These are phyloP conservation scores for Escovopsis sp. DNA, from an alignment of 2,329 filamentous ascomycete species.

Conservation along the genomic window DNA sequence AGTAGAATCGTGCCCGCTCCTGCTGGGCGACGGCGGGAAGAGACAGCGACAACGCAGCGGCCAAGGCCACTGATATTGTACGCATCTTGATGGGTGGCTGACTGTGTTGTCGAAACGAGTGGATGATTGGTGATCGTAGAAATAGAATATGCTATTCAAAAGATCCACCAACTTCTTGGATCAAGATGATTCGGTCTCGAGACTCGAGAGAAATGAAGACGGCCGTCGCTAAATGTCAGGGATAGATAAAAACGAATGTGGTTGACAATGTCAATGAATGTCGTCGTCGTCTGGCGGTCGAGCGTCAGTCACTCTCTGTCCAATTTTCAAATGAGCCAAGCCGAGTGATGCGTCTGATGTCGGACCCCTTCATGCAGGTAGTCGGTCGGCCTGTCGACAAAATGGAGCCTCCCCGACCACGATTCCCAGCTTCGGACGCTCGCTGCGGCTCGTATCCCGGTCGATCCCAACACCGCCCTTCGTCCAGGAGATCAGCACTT, in stretches of 20 bases:
- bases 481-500: conserved; percentile 3
- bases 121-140: too few species aligned
- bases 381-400: too few species aligned
- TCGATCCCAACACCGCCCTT: too few species aligned
- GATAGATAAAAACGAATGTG: conserved; percentile 39
- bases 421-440: too few species aligned
- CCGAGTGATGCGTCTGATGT: too few species aligned
- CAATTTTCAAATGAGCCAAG: not conserved
- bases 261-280: conserved; percentile 44
- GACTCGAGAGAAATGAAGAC: not conserved
- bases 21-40: conserved; percentile 30
- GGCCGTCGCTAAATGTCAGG: conserved; percentile 28
- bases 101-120: too few species aligned
- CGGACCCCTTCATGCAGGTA: too few species aligned
- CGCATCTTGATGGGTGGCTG: conserved; percentile 27
- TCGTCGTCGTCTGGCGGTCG: conserved; percentile 17
- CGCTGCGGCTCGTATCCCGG: too few species aligned
- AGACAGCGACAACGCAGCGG: conserved; percentile 34
- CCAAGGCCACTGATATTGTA: conserved; percentile 29
- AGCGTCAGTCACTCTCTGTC: conserved; percentile 6
- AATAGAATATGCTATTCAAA: too few species aligned
- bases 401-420: too few species aligned
- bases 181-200: too few species aligned
- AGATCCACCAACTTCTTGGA: too few species aligned
- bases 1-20: conserved; percentile 39